Base-by-base conservation (phyloP, 495 filamentous ascomycete species). In the Penicillium malachiteum region DNA sequence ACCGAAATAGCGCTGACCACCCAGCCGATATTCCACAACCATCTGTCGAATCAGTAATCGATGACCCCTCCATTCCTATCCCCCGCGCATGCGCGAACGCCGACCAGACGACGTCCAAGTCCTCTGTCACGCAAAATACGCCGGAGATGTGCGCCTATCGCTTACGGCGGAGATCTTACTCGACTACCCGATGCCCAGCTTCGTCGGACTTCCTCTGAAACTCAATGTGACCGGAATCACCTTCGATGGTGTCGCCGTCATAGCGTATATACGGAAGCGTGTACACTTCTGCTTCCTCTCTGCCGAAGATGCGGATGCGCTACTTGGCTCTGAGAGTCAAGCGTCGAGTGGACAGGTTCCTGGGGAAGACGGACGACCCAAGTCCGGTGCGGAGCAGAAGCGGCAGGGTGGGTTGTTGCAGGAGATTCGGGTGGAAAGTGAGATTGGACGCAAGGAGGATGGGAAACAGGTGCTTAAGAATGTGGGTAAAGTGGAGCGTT, bases 171-270 rank as follows among this genome's bases (percentile, higher is more conserved):
- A 96, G 66, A 92, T 98, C 39, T 77, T 97, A 16, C 88, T 98
- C 31, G 94, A 98, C 73, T 98, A 97, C 67, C 94, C 94, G 0
- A 96, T 97, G 87, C 91, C 91, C 10, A 92, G 87, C 71, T 98
- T 98, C 60, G 94, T 96, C 9, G 90, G 91, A 1, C 88, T 98
- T 14, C 94, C 94, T 0, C 76, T 97, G 11, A 89, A 90, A 62
- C 78, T 98, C 3, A 93, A 92, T 58, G 92, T 98, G 59, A 97
- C 94, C 1, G 94, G 95, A 0, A 70, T 97, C 41, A 91, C 88
- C 12, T 97, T 98, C 63, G 92, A 98, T 72, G 94, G 94, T 0
- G 87, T 97, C 2, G 94, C 91, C 0, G 87, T 97, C 33, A 68
- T 97, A 11, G 94, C 94, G 2, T 90, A 95, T 69, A 92, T 97